Base-by-base conservation (phyloP, 2,329 filamentous ascomycete species). In the Diaporthe citri region DNA sequence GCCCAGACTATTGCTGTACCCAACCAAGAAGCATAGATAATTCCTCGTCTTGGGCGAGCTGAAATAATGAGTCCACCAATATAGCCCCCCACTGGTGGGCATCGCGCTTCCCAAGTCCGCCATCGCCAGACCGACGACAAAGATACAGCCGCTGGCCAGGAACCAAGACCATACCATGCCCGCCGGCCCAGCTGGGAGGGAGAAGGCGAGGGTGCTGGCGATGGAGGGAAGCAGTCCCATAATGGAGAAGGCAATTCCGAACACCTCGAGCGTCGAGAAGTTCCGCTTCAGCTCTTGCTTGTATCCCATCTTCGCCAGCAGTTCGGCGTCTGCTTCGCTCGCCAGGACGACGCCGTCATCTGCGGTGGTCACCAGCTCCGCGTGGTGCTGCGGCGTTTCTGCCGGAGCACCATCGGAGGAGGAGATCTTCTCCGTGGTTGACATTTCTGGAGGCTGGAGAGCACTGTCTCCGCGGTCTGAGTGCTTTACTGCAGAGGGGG, bases 91-190 rank as follows among this genome's bases (percentile, higher is more conserved):
- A 46, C 85, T 87, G 4, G 90, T 91, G 3, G 90, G 90, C 87
- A 92, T 90, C 3, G 87, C 86, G 39, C 85, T 87, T 28, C 86
- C 86, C 74, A 89, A 81, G 80, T 88, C 87, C 41, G 87, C 86
- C 87, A 92, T 90, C 31, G 90, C 89, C 57, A 92, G 83, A 3
- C 89, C 89, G 70, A 92, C 89, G 43, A 90, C 80, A 76, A 92
- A 89, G 76, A 91, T 91, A 77, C 90, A 88, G 34, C 82, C 84
- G 72, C 87, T 88, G 15, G 90, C 89, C n/a, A 88, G 80, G 75
- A 92, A 88, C 90, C 90, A 92, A 2, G 88, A 88, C 89, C 90
- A 92, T 72, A 92, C 89, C 86, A 92, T 90, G 5, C 90, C 90
- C 4, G 87, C 89, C 1, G 90, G 90, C 0, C 90, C 90, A 8